Conservation (phyloP, 352 stramenopile species). For the Phytopythium kandeliae region DNA sequence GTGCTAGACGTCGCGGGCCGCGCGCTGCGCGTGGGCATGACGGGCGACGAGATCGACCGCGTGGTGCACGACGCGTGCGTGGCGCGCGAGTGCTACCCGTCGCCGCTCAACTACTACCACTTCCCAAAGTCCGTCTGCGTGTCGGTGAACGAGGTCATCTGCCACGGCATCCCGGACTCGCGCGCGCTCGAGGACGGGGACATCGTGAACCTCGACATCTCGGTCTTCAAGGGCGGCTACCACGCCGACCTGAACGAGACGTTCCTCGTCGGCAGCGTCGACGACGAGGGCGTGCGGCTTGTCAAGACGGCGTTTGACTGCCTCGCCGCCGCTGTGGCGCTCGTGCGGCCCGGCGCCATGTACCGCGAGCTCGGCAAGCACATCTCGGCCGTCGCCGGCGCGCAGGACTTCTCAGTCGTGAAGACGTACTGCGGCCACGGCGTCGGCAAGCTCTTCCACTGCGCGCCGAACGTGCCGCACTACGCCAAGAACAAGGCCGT, state of each 20-base stretch:
- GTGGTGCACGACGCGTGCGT: conserved; percentile 91
- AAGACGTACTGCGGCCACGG: conserved; percentile 96
- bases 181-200: conserved; percentile 89
- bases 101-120: conserved; percentile 90
- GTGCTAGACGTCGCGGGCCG: conserved; percentile 72
- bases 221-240: conserved; percentile 90
- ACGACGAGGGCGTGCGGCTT: conserved; percentile 82
- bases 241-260: conserved; percentile 98
- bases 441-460: conserved; percentile 95
- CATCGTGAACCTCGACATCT: conserved; percentile 97
- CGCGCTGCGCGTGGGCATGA: conserved; percentile 77
- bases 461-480: conserved; percentile 92
- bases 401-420: conserved; percentile 77
- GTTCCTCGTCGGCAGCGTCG: conserved; percentile 92
- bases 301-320: conserved; percentile 93
- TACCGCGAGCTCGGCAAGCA: conserved; percentile 89
- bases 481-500: conserved; percentile 78
- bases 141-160: conserved; percentile 96
- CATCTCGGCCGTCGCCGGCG: conserved; percentile 91
- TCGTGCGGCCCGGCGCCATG: conserved; percentile 88
- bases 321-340: conserved; percentile 80
- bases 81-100: conserved; percentile 78
- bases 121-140: conserved; percentile 96
- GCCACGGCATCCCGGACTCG: conserved; percentile 96
- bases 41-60: conserved; percentile 93